Conservation (phyloP, 1,284 basidiomycete species). For the Ceratobasidium sp. region DNA sequence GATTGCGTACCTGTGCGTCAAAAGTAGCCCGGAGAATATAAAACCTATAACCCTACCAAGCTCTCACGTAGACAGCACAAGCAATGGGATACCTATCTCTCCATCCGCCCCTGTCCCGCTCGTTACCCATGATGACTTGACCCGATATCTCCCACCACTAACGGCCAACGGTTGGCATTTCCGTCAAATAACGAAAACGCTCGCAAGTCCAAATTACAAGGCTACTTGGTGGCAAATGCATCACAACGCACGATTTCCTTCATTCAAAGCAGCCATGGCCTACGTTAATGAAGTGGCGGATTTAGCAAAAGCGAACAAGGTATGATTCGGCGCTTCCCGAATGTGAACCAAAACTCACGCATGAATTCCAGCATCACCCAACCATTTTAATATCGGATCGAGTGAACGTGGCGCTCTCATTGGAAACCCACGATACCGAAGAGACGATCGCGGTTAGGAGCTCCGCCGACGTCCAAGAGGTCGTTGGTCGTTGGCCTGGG, state of each 20-base stretch:
- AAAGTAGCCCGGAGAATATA: too few relatives aligned
- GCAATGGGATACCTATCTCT: constrained; percentile 49
- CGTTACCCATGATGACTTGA: constrained; percentile 55
- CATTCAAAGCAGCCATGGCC: constrained; percentile 51
- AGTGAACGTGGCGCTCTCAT: constrained; percentile 58
- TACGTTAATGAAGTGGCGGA: constrained; percentile 55
- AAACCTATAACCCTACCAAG: too few relatives aligned
- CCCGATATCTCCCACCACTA: constrained; percentile 55
- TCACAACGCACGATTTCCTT: constrained; percentile 50
- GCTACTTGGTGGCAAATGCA: constrained; percentile 32
- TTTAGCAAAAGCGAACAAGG: constrained; percentile 56
- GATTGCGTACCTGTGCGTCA: too few relatives aligned
- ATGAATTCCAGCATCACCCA: constrained; percentile 51
- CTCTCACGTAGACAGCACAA: too few relatives aligned
- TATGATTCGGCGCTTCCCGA: constrained; percentile 51
- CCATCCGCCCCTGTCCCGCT: constrained; percentile 55
- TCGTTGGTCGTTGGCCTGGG: constrained; percentile 53
- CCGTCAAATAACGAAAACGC: constrained; percentile 51
- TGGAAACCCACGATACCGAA: constrained; percentile 33
- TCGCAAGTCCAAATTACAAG: constrained; percentile 51
- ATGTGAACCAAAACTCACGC: constrained; percentile 5
- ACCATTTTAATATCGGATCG: constrained; percentile 55
- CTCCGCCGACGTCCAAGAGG: constrained; percentile 48
- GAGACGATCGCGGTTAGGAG: constrained; percentile 17
- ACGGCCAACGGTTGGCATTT: constrained; percentile 54